Evolutionary conservation across 2,329 filamentous ascomycete species (phyloP).

Genomic region (Pseudocercospora fijiensis): DNA sequence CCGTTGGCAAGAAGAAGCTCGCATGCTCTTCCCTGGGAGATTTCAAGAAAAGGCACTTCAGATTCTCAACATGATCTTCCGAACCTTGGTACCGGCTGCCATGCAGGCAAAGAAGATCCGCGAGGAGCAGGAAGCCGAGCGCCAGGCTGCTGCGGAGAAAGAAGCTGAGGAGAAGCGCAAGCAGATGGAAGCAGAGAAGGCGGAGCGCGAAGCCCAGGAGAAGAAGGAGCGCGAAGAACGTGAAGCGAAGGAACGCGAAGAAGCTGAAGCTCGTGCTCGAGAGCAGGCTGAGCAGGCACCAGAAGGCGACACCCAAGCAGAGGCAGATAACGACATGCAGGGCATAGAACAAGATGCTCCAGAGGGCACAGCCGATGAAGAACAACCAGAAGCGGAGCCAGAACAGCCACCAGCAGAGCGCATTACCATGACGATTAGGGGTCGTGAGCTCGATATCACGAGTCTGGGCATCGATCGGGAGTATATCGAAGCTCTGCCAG

Average conservation of each 20-base stretch:
- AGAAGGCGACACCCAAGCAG: constrained; percentile 43
- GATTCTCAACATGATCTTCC: constrained; percentile 68
- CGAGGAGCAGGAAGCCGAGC: constrained; percentile 66
- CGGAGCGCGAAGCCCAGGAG: constrained; percentile 54
- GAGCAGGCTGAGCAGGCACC: constrained; percentile 34
- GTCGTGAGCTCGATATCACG: constrained; percentile 87
- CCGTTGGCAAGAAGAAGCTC: constrained; percentile 87
- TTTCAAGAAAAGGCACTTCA: constrained; percentile 68
- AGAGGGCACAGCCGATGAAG: constrained; percentile 45
- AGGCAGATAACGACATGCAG: constrained; percentile 60
- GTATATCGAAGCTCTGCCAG: constrained; percentile 94
- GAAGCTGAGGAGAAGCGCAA: constrained; percentile 61
- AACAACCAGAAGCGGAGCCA: constrained; percentile 44
- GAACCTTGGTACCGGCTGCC: constrained; percentile 75
- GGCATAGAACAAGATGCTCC: constrained; percentile 61
- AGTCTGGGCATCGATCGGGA: constrained; percentile 91
- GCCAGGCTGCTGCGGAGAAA: constrained; percentile 63
- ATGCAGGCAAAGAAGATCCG: constrained; percentile 75
- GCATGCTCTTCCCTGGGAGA: constrained; percentile 70
- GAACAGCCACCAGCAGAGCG: constrained; percentile 52
- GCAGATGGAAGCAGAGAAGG: constrained; percentile 61
- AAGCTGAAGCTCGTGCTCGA: constrained; percentile 38
- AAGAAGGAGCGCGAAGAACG: constrained; percentile 53
- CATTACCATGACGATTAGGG: constrained; percentile 78
- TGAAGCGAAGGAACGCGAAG: constrained; percentile 49